These are phyloP conservation scores for Barbatosphaeria neglecta DNA, from an alignment of 495 filamentous ascomycete genomes.

Conservation along the genomic window DNA sequence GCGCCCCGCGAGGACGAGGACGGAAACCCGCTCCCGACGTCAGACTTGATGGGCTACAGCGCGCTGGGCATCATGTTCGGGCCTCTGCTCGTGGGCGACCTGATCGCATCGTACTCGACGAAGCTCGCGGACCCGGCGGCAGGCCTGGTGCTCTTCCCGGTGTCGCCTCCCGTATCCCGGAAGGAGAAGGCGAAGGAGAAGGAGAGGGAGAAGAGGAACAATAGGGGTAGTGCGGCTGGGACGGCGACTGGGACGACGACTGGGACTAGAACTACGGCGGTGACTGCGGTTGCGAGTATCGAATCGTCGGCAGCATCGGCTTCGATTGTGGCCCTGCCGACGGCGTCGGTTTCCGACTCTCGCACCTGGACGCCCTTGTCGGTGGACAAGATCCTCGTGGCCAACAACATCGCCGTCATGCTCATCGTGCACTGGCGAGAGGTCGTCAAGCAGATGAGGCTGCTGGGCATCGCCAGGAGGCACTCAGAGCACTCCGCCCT, in stretches of 20 bases:
- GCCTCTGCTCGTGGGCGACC: constrained; percentile 48
- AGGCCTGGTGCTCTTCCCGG: constrained; percentile 24
- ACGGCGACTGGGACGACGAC: too few species aligned
- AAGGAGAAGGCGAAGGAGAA: constrained; percentile 23
- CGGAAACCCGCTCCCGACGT: constrained; percentile 32
- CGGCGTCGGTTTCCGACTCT: too few species aligned
- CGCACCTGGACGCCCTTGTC: constrained; percentile 4
- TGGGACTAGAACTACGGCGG: too few species aligned
- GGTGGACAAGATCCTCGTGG: constrained; percentile 38
- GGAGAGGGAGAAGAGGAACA: too few species aligned
- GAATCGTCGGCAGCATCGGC: too few species aligned
- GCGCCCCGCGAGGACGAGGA: constrained; percentile 33
- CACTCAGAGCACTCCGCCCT: not conserved
- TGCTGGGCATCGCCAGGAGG: constrained; percentile 18
- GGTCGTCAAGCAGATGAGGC: constrained; percentile 42
- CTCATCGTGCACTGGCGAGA: constrained; percentile 48
- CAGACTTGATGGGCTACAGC: constrained; percentile 49
- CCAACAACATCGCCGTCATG: constrained; percentile 46
- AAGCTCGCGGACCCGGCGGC: constrained; percentile 19
- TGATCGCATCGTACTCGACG: constrained; percentile 34
- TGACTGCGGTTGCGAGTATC: too few species aligned
- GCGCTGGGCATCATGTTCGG: constrained; percentile 54
- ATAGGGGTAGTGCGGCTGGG: too few species aligned
- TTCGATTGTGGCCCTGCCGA: too few species aligned
- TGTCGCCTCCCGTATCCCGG: constrained; percentile 21